Evolutionary conservation across 768 basidiomycete genomes (phyloP).

Genomic region (Dentipellis sp.): DNA sequence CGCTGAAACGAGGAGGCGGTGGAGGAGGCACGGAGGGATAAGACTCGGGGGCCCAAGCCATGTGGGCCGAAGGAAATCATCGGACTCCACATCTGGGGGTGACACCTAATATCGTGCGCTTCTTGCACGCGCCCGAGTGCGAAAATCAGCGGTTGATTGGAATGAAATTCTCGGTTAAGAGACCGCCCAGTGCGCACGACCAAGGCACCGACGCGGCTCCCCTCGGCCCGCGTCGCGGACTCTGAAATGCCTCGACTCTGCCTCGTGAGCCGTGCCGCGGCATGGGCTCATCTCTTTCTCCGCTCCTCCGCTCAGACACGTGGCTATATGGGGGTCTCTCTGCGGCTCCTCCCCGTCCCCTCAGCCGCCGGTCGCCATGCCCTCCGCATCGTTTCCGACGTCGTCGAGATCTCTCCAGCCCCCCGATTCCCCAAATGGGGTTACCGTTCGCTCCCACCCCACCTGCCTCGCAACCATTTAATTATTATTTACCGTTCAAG

Average conservation of each 20-base stretch:
- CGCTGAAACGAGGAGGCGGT: not conserved
- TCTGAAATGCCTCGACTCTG: not conserved
- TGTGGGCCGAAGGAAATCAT: too few relatives aligned
- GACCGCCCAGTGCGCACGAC: too few relatives aligned
- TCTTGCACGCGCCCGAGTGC: not conserved
- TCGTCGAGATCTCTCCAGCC: not conserved
- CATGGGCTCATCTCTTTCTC: not conserved
- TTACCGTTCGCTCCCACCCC: too few relatives aligned
- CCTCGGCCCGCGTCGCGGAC: not conserved
- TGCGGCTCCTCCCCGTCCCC: not conserved
- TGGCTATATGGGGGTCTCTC: not conserved
- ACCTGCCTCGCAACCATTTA: not conserved
- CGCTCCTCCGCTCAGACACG: not conserved
- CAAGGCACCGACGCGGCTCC: not conserved
- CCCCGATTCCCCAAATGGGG: conserved; percentile 1
- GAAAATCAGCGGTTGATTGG: too few relatives aligned
- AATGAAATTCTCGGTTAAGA: too few relatives aligned
- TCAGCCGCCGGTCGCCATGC: too few relatives aligned
- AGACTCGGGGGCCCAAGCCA: not conserved
- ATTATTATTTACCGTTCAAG: not conserved
- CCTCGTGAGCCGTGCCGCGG: not conserved
- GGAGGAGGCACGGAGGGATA: not conserved
- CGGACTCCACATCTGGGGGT: not conserved
- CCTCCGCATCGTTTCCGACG: not conserved
- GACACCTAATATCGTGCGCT: not conserved